These are phyloP conservation scores for Secale cereale DNA, from an alignment of 176 grass and related monocot species.

Conservation along the genomic window DNA sequence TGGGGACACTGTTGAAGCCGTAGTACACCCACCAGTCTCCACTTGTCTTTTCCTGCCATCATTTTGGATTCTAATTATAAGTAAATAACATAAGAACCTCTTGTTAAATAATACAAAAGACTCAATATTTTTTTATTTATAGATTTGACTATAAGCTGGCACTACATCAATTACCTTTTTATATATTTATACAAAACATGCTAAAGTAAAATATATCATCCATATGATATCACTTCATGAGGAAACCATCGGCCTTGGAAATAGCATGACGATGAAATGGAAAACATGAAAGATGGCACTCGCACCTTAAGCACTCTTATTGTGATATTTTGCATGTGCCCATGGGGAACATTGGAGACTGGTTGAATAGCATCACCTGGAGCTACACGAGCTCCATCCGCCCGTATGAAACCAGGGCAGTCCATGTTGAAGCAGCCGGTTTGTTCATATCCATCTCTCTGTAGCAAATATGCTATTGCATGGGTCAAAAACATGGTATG, in stretches of 20 bases:
- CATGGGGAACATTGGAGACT: not conserved
- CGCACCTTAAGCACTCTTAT: not conserved
- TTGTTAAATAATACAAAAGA: not conserved
- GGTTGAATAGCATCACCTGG: not conserved
- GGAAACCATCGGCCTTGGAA: not conserved
- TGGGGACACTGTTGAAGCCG: not conserved
- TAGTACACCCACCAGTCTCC: not conserved
- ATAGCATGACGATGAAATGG: not conserved
- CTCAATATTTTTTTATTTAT: not conserved
- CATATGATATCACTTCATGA: not conserved
- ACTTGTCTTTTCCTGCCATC: not conserved
- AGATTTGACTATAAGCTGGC: not conserved
- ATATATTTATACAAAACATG: not conserved
- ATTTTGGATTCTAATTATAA: not conserved
- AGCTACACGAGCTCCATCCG: not conserved
- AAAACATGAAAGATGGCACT: not conserved
- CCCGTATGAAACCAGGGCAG: not conserved
- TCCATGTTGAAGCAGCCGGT: conserved; percentile 7
- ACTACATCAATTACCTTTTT: not conserved
- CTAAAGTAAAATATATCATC: not conserved
- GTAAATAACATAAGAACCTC: not conserved
- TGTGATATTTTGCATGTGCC: not conserved
- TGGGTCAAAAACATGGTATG: not conserved
- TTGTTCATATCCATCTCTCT: not conserved
- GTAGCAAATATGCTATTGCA: not conserved